Base-by-base conservation (phyloP, 768 basidiomycete genomes). In the Cyathus striatus region DNA sequence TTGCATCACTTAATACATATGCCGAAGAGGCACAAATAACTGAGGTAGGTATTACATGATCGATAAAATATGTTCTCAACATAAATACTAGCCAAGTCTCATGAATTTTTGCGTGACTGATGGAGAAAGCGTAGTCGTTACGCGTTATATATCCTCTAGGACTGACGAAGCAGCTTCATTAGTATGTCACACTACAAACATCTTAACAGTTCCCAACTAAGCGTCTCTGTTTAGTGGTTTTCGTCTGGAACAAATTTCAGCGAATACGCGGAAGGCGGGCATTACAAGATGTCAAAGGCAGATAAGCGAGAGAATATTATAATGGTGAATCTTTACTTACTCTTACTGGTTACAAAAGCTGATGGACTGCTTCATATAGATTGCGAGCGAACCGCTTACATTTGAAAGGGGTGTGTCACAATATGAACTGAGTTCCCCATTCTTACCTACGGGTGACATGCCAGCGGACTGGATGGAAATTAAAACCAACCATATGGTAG, bases 381-480 rank as follows among this genome's bases (percentile, higher is more conserved):
- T 91, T 60, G 88, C 87, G 7, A 90, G 86, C 51, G 95, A 98
- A 53, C 96, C 96, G 1, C 65, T 99, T 35, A 99, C 96, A 1
- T 99, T 98, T 54, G 95, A 99, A 66, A 76, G 93, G 75, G 88
- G 88, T 87, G 62, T 48, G 14, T 16, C 10, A 14, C 2, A 24
- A 22, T 4, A n/a, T n/a, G n/a, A n/a, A n/a, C n/a, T n/a, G n/a
- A n/a, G n/a, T n/a, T n/a, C n/a, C n/a, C n/a, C n/a, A n/a, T n/a
- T n/a, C n/a, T n/a, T n/a, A n/a, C n/a, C n/a, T n/a, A n/a, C n/a
- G n/a, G n/a, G n/a, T n/a, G n/a, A n/a, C n/a, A n/a, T n/a, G n/a
- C 37, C 49, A 82, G 90, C 91, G 40, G 96, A 99, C 61, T 99
- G 96, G 96, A 94, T 97, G 86, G 96, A 97, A 62, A 94, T 99